Conservation (phyloP, 2,329 filamentous ascomycete genomes). For the Clonostachys sp. region DNA sequence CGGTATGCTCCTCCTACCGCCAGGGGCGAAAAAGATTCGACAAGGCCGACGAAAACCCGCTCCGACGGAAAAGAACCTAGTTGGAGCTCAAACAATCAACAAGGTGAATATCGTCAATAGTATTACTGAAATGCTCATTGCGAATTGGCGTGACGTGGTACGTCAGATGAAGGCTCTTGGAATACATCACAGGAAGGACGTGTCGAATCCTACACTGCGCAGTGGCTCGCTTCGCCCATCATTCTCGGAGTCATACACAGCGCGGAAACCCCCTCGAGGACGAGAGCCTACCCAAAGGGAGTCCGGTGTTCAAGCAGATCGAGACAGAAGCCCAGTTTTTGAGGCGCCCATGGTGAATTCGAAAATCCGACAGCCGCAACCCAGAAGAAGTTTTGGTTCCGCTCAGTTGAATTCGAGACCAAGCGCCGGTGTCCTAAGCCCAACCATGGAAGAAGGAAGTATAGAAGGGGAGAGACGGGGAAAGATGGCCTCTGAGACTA, state of each 20-base stretch:
- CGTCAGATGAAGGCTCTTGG: slow-evolving; percentile 50
- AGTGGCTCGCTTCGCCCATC: slow-evolving; percentile 26
- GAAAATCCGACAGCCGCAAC: slow-evolving; percentile 12
- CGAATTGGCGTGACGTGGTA: slow-evolving; percentile 61
- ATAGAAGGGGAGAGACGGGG: slow-evolving; percentile 4
- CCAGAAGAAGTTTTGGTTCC: slow-evolving; percentile 10
- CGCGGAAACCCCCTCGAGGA: slow-evolving; percentile 28
- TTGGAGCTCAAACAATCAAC: slow-evolving; percentile 19
- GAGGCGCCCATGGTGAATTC: background rate
- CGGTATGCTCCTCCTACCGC: slow-evolving; percentile 37
- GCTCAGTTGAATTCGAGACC: slow-evolving; percentile 12
- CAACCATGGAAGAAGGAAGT: slow-evolving; percentile 21
- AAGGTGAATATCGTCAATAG: slow-evolving; percentile 54
- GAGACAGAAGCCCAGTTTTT: slow-evolving; percentile 4
- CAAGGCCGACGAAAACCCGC: slow-evolving; percentile 18
- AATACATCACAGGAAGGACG: slow-evolving; percentile 13
- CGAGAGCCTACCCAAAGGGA: slow-evolving; percentile 9
- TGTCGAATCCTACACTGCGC: slow-evolving; percentile 6
- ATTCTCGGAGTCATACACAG: slow-evolving; percentile 31
- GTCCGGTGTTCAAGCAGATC: background rate
- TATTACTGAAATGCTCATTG: slow-evolving; percentile 61
- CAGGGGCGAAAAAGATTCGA: slow-evolving; percentile 30
- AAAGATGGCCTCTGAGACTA: too few relatives aligned
- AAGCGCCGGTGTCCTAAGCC: slow-evolving; percentile 18
- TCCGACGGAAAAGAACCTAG: slow-evolving; percentile 15